Conservation (phyloP, 352 stramenopile genomes). For the Phytophthora brassicae region DNA sequence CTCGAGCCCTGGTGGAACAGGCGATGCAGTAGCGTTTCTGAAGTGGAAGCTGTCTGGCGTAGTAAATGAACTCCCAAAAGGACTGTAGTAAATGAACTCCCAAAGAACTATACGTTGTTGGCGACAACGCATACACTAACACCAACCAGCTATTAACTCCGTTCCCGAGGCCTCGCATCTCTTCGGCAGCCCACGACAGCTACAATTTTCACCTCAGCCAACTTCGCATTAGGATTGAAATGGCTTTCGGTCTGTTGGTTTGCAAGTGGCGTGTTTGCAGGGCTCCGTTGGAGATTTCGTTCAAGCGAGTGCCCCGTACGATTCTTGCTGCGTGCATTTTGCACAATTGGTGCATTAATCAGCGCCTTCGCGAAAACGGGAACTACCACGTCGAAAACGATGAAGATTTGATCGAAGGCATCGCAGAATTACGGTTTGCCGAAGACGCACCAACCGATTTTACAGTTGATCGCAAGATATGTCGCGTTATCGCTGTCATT, state of each 20-base stretch:
- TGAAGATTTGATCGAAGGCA: neutral
- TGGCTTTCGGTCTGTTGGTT: too few relatives aligned
- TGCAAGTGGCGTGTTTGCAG: too few relatives aligned
- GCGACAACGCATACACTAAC: neutral
- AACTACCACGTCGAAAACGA: neutral
- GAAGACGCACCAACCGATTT: neutral
- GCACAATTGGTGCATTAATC: conserved; percentile 4
- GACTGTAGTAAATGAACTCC: neutral
- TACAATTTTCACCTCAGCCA: too few relatives aligned
- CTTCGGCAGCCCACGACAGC: neutral
- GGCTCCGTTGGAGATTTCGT: neutral
- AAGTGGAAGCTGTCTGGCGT: neutral
- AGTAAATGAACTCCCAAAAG: neutral
- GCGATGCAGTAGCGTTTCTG: neutral
- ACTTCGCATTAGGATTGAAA: too few relatives aligned
- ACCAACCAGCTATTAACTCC: neutral
- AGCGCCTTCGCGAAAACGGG: neutral
- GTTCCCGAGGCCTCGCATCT: neutral
- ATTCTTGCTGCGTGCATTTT: neutral
- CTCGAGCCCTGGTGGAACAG: neutral
- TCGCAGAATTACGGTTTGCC: neutral
- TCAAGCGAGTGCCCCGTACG: neutral
- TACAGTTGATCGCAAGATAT: neutral
- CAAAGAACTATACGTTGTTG: neutral
- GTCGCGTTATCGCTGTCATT: neutral